Evolutionary conservation across 345 rosid species (phyloP).

Genomic region (Triadica sebifera): DNA sequence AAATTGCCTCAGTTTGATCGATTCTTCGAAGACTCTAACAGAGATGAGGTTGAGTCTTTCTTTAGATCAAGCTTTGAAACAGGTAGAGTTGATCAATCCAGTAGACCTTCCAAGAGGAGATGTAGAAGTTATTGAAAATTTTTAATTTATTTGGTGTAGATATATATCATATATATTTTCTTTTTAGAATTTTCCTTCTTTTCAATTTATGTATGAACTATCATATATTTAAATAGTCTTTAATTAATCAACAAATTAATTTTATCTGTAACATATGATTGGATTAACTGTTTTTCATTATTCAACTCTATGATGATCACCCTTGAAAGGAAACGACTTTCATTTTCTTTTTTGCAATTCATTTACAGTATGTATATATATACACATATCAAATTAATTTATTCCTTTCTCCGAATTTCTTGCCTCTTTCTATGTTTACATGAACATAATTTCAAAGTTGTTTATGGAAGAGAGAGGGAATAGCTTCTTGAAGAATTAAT

Average conservation of each 20-base stretch:
- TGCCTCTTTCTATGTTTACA: neutral
- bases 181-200: neutral
- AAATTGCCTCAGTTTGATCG: slow-evolving; percentile 15
- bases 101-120: slow-evolving; percentile 31
- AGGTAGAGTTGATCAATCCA: slow-evolving; percentile 5
- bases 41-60: slow-evolving; percentile 53
- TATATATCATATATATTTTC: neutral
- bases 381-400: too few relatives aligned
- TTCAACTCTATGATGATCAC: neutral
- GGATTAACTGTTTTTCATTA: too few relatives aligned
- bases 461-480: too few relatives aligned
- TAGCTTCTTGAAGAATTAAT: too few relatives aligned
- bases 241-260: neutral
- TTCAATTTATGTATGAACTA: neutral
- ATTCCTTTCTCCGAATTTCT: neutral
- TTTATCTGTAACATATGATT: neutral
- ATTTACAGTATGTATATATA: neutral
- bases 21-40: slow-evolving; percentile 43
- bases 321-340: neutral
- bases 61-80: slow-evolving; percentile 32
- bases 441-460: neutral
- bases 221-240: neutral
- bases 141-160: neutral
- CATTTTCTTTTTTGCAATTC: too few relatives aligned
- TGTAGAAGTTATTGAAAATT: slow-evolving; percentile 31